Base-by-base conservation (phyloP, 257 asterid genomes). In the Petrea volubilis region DNA sequence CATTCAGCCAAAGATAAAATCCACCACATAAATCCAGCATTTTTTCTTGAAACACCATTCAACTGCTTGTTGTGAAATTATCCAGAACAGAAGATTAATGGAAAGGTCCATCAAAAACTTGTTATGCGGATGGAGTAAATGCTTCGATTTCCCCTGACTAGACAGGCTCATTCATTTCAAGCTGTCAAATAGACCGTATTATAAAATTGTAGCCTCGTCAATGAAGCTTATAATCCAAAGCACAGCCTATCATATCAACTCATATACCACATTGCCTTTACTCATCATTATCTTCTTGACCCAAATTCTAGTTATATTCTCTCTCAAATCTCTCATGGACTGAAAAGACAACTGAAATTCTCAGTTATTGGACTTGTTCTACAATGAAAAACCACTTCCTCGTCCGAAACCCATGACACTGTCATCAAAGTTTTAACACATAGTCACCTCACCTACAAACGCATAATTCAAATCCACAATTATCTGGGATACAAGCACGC, bases 261-360 rank as follows among this genome's bases (percentile, higher is more conserved):
- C 43, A 11, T 33, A 34, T 6, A 11, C 34, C 51, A 27, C 46
- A 44, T 12, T 11, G 15, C 44, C 24, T 21, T 24, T 49, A 21
- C 62, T 47, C 17, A 23, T 29, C 11, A n/a, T 10, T 14, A 51
- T 17, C 27, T 41, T 13, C 46, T 17, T 24, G 18, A 25, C 69
- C 27, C 28, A 10, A 66, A 50, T 25, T 65, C 70, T 21, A 51
- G 38, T 21, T 33, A 68, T 11, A 27, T 58, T 47, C 20, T 41
- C 40, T 47, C 38, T 25, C 53, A 51, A 50, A 70, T 40, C 55
- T 58, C 50, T 15, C 10, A 8, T 24, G 13, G 47, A 53, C 47
- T 57, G 59, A 27, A 61, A 61, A 11, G 21, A 46, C 55, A 73
- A 44, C 65, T 43, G 69, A 55, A 66, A 65, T 8, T 25, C 14